Percentiles rank a stretch among this genome's conserved stretches.
Evolutionary conservation across 345 rosid genomes (phyloP).

Genomic region (Conringia planisiliqua): DNA sequence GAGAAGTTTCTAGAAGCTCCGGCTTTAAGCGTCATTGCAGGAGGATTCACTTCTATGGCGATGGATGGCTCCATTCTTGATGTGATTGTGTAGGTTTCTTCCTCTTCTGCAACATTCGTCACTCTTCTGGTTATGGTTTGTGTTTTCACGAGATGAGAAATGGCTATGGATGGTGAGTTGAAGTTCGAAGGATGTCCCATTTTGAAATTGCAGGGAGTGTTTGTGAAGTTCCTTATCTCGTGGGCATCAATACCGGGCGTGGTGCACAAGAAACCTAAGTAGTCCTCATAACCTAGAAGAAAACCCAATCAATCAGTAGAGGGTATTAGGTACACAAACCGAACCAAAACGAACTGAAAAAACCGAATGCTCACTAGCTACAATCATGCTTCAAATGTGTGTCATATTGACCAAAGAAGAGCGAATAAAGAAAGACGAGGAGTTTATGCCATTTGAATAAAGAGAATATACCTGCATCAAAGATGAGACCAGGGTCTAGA

Average conservation of each 20-base stretch:
- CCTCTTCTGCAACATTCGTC: constrained; percentile 70
- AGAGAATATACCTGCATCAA: constrained; percentile 70
- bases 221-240: constrained; percentile 79
- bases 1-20: constrained; percentile 69
- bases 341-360: neutral
- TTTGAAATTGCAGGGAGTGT: constrained; percentile 65
- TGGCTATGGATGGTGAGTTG: constrained; percentile 83
- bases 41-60: constrained; percentile 77
- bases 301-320: no score
- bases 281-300: constrained; percentile 73
- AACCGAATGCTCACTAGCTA: neutral
- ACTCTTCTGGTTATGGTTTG: constrained; percentile 66
- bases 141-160: constrained; percentile 74
- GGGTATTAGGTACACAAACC: neutral
- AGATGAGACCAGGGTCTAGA: constrained; percentile 92
- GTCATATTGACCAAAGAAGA: neutral
- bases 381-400: neutral
- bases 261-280: constrained; percentile 90
- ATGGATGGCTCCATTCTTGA: constrained; percentile 81
- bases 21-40: constrained; percentile 73
- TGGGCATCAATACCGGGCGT: constrained; percentile 77
- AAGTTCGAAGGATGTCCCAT: constrained; percentile 83
- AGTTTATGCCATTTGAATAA: neutral
- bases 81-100: constrained; percentile 81
- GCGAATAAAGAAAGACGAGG: neutral